Conservation (phyloP, 495 filamentous ascomycete species). For the Haplographium delicatum region DNA sequence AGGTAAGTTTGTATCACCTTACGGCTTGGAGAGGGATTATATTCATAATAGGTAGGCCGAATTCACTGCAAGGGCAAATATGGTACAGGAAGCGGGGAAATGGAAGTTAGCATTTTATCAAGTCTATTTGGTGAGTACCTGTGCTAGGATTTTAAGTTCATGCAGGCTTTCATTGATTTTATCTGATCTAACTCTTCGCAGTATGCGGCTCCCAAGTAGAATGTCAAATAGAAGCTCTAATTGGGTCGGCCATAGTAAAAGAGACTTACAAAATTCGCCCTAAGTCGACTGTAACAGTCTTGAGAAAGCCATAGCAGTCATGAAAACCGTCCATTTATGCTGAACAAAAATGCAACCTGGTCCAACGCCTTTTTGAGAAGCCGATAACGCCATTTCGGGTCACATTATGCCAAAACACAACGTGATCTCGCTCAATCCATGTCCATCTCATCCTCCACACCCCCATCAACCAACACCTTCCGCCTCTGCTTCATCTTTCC, state of each 20-base stretch:
- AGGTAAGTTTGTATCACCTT: conserved; percentile 10
- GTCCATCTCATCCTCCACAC: conserved; percentile 59
- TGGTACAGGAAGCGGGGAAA: conserved; percentile 40
- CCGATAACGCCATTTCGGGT: conserved; percentile 18
- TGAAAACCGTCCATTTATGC: conserved; percentile 5
- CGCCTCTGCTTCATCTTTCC: conserved; percentile 56
- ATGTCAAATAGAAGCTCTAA: conserved; percentile 24
- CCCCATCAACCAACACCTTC: conserved; percentile 59
- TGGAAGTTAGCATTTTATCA: conserved; percentile 60
- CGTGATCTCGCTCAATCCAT: conserved; percentile 48
- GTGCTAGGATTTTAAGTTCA: too few relatives aligned
- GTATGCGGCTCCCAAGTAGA: conserved; percentile 20
- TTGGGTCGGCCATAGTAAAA: too few relatives aligned
- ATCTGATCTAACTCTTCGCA: neutral
- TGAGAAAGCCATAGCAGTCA: neutral
- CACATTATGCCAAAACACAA: neutral
- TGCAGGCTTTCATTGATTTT: too few relatives aligned
- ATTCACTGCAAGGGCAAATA: conserved; percentile 52
- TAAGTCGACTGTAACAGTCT: neutral
- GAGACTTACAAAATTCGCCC: too few relatives aligned
- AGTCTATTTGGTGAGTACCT: conserved; percentile 57
- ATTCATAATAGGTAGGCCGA: conserved; percentile 28
- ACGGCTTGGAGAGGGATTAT: neutral
- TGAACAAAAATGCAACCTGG: neutral
- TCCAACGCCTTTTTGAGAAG: conserved; percentile 19